A percentile compares a stretch with the other conserved stretches of the same genome.
phyloP scores from a whole-genome alignment of 768 basidiomycete genomes.

The Bullera alba region DNA sequence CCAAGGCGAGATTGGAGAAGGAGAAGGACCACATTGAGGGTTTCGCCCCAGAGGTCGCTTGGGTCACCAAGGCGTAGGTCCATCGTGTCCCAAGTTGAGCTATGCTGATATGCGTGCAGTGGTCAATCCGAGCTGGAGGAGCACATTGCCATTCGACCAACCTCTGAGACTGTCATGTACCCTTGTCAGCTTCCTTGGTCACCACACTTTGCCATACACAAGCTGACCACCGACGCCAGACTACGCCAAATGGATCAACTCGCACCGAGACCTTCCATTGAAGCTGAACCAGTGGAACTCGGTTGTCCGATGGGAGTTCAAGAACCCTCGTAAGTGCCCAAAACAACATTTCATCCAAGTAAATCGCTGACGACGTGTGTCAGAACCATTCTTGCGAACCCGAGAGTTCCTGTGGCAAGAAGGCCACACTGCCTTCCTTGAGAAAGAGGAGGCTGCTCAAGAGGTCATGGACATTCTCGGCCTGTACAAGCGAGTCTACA shows the following conservation, averaged over 20 bases:
- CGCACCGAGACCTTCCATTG: conserved; percentile 90
- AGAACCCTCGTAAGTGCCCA: conserved; percentile 68
- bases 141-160: conserved; percentile 94
- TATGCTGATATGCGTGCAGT: conserved; percentile 48
- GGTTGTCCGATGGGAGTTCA: conserved; percentile 99
- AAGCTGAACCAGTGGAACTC: conserved; percentile 99
- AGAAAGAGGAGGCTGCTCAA: conserved; percentile 77
- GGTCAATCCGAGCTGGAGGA: conserved; percentile 91
- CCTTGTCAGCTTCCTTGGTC: conserved; percentile 60
- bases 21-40: conserved; percentile 99
- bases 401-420: conserved; percentile 99
- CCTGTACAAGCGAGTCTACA: conserved; percentile 88
- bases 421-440: conserved; percentile 91
- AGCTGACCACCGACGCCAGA: conserved; percentile 52
- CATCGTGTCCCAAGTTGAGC: neutral
- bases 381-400: conserved; percentile 96
- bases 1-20: conserved; percentile 79
- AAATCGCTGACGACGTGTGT: neutral
- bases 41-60: conserved; percentile 99
- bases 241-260: conserved; percentile 98
- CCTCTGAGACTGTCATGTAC: conserved; percentile 99
- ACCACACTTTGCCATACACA: neutral
- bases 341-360: neutral
- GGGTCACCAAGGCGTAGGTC: conserved; percentile 91
- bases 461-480: conserved; percentile 94